Conservation (phyloP, 805 yeast species). For the Cyberlindnera euphorbiae region DNA sequence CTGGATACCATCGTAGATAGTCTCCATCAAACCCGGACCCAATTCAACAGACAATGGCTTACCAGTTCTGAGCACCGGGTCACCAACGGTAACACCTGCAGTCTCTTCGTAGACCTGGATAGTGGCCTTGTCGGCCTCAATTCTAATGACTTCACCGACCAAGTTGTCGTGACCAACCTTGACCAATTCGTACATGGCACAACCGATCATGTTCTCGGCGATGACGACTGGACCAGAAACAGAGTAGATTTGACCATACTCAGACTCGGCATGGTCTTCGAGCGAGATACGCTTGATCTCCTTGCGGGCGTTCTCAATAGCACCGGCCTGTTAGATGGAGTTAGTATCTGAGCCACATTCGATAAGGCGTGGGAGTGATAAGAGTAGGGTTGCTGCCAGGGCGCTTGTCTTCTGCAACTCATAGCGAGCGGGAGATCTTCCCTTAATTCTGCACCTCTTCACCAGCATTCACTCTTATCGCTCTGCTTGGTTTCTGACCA, state of each 20-base stretch:
- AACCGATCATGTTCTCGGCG: conserved; percentile 98
- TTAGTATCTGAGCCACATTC: too few relatives aligned
- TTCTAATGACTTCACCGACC: conserved; percentile 98
- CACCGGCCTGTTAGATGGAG: conserved; percentile 65
- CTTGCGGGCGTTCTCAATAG: conserved; percentile 94
- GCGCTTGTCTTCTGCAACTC: too few relatives aligned
- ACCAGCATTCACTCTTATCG: too few relatives aligned
- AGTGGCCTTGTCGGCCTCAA: conserved; percentile 94
- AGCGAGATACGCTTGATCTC: conserved; percentile 81
- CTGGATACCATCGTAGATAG: conserved; percentile 98
- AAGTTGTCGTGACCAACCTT: conserved; percentile 95
- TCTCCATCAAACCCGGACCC: conserved; percentile 99
- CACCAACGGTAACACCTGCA: conserved; percentile 98
- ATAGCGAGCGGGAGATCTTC: too few relatives aligned
- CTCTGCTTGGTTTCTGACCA: too few relatives aligned
- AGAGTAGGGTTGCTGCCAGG: too few relatives aligned
- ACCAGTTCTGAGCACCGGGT: conserved; percentile 97
- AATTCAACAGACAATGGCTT: conserved; percentile 98
- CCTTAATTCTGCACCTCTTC: too few relatives aligned
- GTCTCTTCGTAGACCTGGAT: conserved; percentile 99
- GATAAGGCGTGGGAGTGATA: too few relatives aligned
- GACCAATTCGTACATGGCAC: conserved; percentile 99
- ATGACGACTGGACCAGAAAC: conserved; percentile 98
- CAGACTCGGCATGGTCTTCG: conserved; percentile 68
- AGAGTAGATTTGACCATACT: conserved; percentile 85